Evolutionary conservation across 176 grass and related monocot species (phyloP), one percentile per base, ranked within the genome.

Genomic region (Carex littledalei): DNA sequence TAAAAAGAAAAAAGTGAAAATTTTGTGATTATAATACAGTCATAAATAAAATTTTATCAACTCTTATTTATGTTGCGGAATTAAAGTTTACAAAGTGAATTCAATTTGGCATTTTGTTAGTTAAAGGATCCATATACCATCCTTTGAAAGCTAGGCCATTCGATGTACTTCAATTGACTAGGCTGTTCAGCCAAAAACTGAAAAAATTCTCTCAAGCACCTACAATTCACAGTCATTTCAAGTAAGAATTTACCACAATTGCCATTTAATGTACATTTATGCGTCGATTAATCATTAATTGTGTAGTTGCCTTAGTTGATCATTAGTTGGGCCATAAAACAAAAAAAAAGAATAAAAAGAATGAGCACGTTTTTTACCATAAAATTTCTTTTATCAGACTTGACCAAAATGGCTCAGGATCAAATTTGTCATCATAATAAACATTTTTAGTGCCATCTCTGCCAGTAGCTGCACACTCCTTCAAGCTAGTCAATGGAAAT

Each of bases 181-280:
- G 93, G 96, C 54, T 99, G 96, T 79, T 94, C 93, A 71, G 85
- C 66, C 84, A 99, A 85, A 89, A 99, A 99, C 67, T 80, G 70
- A 74, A 90, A 43, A 12, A 94, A 88, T 56, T 70, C 84, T 88
- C 79, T 92, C 61, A 94, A 82, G 86, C 79, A 56, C 91, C 97
- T 99, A 77, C 29, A 91, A 14, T 84, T 76, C 67, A 39, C 6
- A 56, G 21, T 56, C 3, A 29, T 63, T 18, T 74, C 26, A 87
- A 63, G 69, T 84, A 91, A 63, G 80, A 3, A 39, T 8, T 67
- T 66, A 50, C 3, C 37, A 9, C 20, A 64, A 80, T 80, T 35
- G 43, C 12, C 77, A 29, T 56, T 55, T 50, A 58, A 55, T 79
- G 6, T 54, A 50, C 50, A 80, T 39, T 80, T 79, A 80, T 3